These are phyloP conservation scores for Vanrija sp. DNA, from an alignment of 1,284 basidiomycete species.

Conservation along the genomic window DNA sequence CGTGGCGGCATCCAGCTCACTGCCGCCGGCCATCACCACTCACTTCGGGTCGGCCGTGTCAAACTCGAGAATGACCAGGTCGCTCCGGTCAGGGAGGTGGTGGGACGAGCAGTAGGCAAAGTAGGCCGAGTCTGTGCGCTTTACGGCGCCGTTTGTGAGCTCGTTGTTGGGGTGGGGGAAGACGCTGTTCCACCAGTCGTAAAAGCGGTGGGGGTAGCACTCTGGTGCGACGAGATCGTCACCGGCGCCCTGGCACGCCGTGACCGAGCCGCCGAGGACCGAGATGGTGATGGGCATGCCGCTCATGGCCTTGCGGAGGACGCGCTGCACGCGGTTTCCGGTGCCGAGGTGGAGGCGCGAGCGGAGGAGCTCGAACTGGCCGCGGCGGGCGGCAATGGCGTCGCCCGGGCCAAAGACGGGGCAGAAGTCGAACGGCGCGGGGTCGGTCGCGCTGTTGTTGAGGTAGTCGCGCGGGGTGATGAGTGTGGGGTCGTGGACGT, in stretches of 20 bases:
- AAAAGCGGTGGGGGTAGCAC: constrained; percentile 87
- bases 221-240: constrained; percentile 78
- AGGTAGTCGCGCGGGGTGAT: constrained; percentile 50
- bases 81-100: constrained; percentile 85
- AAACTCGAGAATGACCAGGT: constrained; percentile 88
- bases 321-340: constrained; percentile 74
- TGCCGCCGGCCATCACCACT: constrained; percentile 39
- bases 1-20: neutral
- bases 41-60: constrained; percentile 82
- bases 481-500: constrained; percentile 1
- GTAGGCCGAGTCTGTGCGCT: constrained; percentile 81
- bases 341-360: constrained; percentile 75
- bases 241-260: constrained; percentile 87
- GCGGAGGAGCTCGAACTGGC: constrained; percentile 68
- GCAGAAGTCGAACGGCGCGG: constrained; percentile 83
- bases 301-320: constrained; percentile 76
- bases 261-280: constrained; percentile 87
- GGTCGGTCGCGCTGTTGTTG: constrained; percentile 52
- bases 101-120: constrained; percentile 87
- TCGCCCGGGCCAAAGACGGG: constrained; percentile 80
- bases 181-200: constrained; percentile 89
- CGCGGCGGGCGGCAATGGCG: constrained; percentile 70
- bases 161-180: constrained; percentile 93
- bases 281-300: constrained; percentile 86
- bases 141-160: constrained; percentile 89